Evolutionary conservation across 2,329 filamentous ascomycete genomes (phyloP).

Genomic region (Westerdykella sp.): DNA sequence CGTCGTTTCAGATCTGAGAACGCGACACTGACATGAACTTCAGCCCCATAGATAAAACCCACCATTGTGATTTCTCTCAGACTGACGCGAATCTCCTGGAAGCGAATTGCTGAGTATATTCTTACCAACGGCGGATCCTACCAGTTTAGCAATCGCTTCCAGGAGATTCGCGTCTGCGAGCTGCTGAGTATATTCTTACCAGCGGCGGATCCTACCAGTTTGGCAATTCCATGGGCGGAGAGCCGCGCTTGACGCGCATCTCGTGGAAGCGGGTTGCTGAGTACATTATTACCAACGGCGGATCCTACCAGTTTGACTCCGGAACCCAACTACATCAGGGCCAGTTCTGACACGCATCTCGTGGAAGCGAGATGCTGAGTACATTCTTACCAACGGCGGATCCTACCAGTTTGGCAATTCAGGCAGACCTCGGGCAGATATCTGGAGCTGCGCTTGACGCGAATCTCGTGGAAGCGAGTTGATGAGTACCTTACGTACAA

Average conservation of each 20-base stretch:
- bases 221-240: conserved; percentile 43
- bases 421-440: too few species aligned
- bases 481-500: conserved; percentile 47
- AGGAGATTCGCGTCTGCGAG: too few species aligned
- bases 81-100: conserved; percentile 47
- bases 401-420: conserved; percentile 56
- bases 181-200: conserved; percentile 45
- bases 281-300: conserved; percentile 47
- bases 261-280: conserved; percentile 56
- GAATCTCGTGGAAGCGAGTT: conserved; percentile 54
- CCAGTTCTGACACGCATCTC: conserved; percentile 40
- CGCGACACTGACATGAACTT: too few species aligned
- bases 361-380: conserved; percentile 54
- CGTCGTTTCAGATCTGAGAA: too few species aligned
- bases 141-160: conserved; percentile 49
- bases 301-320: conserved; percentile 42
- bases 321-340: too few species aligned
- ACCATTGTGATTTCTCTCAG: too few species aligned
- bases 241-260: conserved; percentile 35
- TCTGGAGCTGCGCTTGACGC: too few species aligned
- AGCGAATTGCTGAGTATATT: conserved; percentile 52
- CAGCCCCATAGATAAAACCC: too few species aligned
- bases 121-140: conserved; percentile 49
- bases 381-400: conserved; percentile 48
- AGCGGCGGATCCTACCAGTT: conserved; percentile 54